Base-by-base conservation (phyloP, 2,329 filamentous ascomycete genomes). In the Byssothecium circinans region DNA sequence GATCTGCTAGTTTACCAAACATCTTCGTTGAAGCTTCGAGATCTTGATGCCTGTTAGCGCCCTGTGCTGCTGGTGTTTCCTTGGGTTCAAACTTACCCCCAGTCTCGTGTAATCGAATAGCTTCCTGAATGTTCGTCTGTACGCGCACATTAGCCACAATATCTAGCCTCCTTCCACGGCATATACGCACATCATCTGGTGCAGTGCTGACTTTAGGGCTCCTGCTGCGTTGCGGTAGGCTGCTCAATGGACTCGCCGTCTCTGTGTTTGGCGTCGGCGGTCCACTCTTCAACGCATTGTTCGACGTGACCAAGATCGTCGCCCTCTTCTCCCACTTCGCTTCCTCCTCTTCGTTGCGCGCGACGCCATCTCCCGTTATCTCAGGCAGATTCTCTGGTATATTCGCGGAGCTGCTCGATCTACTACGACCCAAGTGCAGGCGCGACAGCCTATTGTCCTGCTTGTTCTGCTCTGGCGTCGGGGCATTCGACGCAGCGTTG, bases 251-350 rank as follows among this genome's bases (percentile, higher is more conserved):
- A 54, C 53, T 49, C 23, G 44, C 37, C 17, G 45, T 40, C 45
- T 67, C 64, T 15, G 57, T 44, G 35, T 54, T 60, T 18, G 65
- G 64, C 17, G 68, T 68, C 5, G 56, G 53, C 41, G 57, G 63
- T 41, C 65, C 60, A 45, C 62, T 66, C 29, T 69, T 75, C 52
- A 76, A 67, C 41, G 76, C 74, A n/a, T 12, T 51, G 49, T 78
- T 77, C 50, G 70, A 79, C 58, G 81, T 82, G 25, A 89, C 92
- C 56, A 97, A 77, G 50, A 95, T 82, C n/a, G 91, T 96, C 22
- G 94, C 94, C 50, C 92, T 81, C 75, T 88, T 86, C 78, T 97
- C 94, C 94, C 94, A 99, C 73, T 87, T 81, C 49, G 83, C 83
- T 76, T 47, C 74, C 66, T 55, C 74, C 69, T 61, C 76, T 73